Evolutionary conservation across 2,329 filamentous ascomycete species (phyloP), one percentile per base, ranked within the genome.

Genomic region (Lachnellula cervina): DNA sequence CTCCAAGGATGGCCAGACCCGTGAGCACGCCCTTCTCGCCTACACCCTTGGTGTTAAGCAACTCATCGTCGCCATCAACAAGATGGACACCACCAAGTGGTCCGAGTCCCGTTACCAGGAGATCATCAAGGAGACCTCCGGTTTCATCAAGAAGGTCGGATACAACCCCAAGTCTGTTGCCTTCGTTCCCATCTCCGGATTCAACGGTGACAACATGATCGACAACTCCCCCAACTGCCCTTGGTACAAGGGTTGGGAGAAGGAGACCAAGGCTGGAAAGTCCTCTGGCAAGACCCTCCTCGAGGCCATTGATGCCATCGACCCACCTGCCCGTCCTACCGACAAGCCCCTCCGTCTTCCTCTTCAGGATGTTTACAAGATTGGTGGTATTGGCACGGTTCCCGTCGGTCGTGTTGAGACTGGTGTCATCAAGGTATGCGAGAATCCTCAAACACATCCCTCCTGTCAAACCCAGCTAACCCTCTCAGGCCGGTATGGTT

Each of bases 81-180:
- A 99, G 91, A 99, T 99, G 94, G 94, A 99, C 88, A 97, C 92
- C 77, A 86, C 90, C 85, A 91, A 96, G 82, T 99, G 93, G 93
- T 87, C 89, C 68, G 88, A 97, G 89, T 81, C 86, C 66, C 93
- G 94, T 83, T 97, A 82, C 90, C 81, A 92, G 76, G 94, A 97
- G 80, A 97, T 99, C 78, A 93, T 97, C 88, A 97, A 97, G 91
- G 94, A 99, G 87, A 97, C 92, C 71, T 95, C 92, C 82, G 88
- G 84, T 85, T 97, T 97, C 90, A 97, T 99, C 90, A 99, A 97
- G 93, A 97, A 99, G 91, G 93, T 97, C 80, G 94, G 94, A 78
- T 99, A 93, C 90, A 97, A 97, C 90, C 93, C 94, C 83, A 97
- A 97, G 90, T 78, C 81, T 71, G 92, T 97, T 75, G 84, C 93